Conservation (phyloP, 192 early-diverging fungal species). For the Diversispora epigaea region DNA sequence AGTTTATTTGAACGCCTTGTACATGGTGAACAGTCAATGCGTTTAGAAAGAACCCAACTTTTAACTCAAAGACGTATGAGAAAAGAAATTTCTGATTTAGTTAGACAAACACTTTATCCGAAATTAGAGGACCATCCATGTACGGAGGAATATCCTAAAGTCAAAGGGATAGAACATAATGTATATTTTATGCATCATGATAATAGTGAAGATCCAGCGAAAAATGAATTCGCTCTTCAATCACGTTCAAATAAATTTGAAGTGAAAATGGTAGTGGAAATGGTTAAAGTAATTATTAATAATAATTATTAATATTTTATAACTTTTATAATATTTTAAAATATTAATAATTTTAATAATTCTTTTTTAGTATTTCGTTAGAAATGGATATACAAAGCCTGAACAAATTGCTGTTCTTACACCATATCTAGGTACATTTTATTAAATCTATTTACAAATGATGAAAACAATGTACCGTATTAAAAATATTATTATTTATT, state of each 20-base stretch:
- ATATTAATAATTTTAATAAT: too few relatives aligned
- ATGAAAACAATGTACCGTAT: too few relatives aligned
- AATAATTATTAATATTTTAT: background rate
- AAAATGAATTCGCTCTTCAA: slow-evolving; percentile 42
- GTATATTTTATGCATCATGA: slow-evolving; percentile 53
- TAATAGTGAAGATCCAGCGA: slow-evolving; percentile 42
- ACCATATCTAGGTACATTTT: slow-evolving; percentile 52
- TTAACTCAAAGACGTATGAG: slow-evolving; percentile 53
- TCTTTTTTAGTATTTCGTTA: slow-evolving; percentile 41
- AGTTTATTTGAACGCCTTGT: slow-evolving; percentile 53
- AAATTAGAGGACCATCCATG: slow-evolving; percentile 42
- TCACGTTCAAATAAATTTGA: slow-evolving; percentile 52
- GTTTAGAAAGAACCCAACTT: slow-evolving; percentile 8
- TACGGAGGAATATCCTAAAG: slow-evolving; percentile 34
- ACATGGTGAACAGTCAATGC: slow-evolving; percentile 1
- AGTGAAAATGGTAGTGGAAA: slow-evolving; percentile 48
- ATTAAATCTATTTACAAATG: too few relatives aligned
- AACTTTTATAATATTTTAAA: too few relatives aligned
- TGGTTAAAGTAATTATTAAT: slow-evolving; percentile 31
- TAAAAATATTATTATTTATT: too few relatives aligned
- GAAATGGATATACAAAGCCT: slow-evolving; percentile 48
- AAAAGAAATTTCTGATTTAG: slow-evolving; percentile 49
- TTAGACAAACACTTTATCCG: slow-evolving; percentile 49
- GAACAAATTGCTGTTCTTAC: slow-evolving; percentile 57
- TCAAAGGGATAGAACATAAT: slow-evolving; percentile 45